Conservation (phyloP, 352 stramenopile genomes). For the Globisporangium spinosum region DNA sequence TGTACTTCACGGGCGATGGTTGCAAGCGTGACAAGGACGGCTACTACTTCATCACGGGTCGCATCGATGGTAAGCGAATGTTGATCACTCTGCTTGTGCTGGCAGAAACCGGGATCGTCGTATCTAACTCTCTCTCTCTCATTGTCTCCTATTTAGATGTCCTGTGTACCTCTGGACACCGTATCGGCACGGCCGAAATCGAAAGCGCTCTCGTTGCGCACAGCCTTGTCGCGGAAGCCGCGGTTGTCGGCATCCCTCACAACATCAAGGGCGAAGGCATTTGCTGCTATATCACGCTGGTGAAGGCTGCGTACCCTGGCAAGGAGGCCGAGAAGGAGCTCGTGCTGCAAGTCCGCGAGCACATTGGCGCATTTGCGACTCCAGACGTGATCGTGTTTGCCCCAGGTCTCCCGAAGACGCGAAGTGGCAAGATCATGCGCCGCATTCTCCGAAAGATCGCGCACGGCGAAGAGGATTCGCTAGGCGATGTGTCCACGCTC, state of each 20-base stretch:
- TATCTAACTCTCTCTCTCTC: slow-evolving; percentile 8
- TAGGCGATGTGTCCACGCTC: slow-evolving; percentile 97
- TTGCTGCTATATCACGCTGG: slow-evolving; percentile 94
- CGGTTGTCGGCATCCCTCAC: slow-evolving; percentile 94
- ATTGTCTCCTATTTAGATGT: slow-evolving; percentile 71
- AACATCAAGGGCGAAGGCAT: slow-evolving; percentile 97
- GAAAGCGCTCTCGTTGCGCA: slow-evolving; percentile 91
- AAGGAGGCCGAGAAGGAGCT: slow-evolving; percentile 61
- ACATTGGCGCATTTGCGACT: slow-evolving; percentile 95
- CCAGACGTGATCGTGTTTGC: slow-evolving; percentile 95
- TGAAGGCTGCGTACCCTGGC: slow-evolving; percentile 68
- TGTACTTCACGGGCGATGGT: slow-evolving; percentile 96
- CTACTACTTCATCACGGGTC: slow-evolving; percentile 98
- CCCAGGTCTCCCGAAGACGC: slow-evolving; percentile 93
- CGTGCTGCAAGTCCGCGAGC: slow-evolving; percentile 80
- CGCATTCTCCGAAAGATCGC: slow-evolving; percentile 98
- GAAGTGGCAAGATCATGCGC: slow-evolving; percentile 98
- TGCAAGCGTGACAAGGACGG: slow-evolving; percentile 90
- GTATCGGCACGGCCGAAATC: slow-evolving; percentile 88
- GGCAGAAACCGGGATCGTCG: not conserved
- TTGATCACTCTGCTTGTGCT: not conserved
- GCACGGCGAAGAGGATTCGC: slow-evolving; percentile 89
- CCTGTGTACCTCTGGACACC: slow-evolving; percentile 92
- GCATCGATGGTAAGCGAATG: slow-evolving; percentile 83
- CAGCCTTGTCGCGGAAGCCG: slow-evolving; percentile 91